Base-by-base conservation (phyloP, 768 basidiomycete species). In the Sutorius australiensis region DNA sequence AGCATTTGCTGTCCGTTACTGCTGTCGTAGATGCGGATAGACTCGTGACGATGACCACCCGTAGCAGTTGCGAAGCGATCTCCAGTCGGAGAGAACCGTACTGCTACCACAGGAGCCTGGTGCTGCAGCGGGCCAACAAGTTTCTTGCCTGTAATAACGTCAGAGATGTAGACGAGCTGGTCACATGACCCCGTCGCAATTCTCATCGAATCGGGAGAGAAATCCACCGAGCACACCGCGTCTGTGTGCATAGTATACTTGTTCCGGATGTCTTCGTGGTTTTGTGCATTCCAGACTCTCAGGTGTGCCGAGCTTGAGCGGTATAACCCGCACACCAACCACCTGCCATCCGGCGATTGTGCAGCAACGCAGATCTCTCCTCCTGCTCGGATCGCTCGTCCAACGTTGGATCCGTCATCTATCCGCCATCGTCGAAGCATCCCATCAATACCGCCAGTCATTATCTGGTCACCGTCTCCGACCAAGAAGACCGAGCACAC, bases 41-140 rank as follows among this genome's bases (percentile, higher is more conserved):
- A 34, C 9, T 48, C 27, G 30, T 32, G 2, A 24, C 2, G 4
- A 24, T 24, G 27, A 11, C 31, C 27, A 0, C 16, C 43, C 0
- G 50, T 30, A 4, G 51, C 46, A 5, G 55, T 49, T 17, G 53
- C 56, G 30, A 57, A 24, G 16, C 53, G 52, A 21, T 48, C 37
- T 10, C 56, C 52, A 1, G 7, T 16, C 0, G 56, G 43, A 27
- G 56, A 57, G 32, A 57, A 50, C 3, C 38, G 43, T 16, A 43
- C 43, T 5, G 38, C 44, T 3, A 41, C 39, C 6, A 49, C 43
- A 9, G 0, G 12, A 9, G 10, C 16, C 0, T 45, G 27, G 28
- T 51, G 54, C 28, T 31, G 13, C 4, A 58, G 44, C 1, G 24
- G 24, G 24, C 49, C 54, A 2, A 28, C 28, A 0, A 54, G 42